Conservation (phyloP, 2,329 filamentous ascomycete species). For the Aspergillus novoparasiticus region DNA sequence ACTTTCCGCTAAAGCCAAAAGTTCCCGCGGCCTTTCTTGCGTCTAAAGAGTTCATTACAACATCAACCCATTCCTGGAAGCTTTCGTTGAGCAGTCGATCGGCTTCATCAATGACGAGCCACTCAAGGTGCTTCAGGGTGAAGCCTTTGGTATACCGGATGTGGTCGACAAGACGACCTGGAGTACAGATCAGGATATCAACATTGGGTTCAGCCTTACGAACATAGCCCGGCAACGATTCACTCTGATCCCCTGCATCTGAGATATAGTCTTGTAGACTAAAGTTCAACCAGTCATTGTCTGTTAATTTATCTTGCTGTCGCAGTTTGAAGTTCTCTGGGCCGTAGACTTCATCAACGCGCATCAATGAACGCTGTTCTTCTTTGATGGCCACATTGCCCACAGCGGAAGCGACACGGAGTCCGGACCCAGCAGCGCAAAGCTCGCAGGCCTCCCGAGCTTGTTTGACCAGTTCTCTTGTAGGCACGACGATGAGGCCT, state of each 20-base stretch:
- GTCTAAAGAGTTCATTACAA: slow-evolving; percentile 64
- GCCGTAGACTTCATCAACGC: slow-evolving; percentile 69
- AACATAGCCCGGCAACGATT: slow-evolving; percentile 63
- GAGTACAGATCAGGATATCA: slow-evolving; percentile 88
- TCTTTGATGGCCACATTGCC: slow-evolving; percentile 74
- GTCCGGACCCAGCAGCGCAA: slow-evolving; percentile 69
- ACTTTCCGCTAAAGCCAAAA: slow-evolving; percentile 45
- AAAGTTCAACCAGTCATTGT: slow-evolving; percentile 51
- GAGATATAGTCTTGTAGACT: slow-evolving; percentile 50
- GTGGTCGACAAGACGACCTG: slow-evolving; percentile 89
- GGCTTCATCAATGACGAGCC: slow-evolving; percentile 91
- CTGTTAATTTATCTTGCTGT: slow-evolving; percentile 45
- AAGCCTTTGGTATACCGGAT: slow-evolving; percentile 83
- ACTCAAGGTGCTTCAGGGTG: slow-evolving; percentile 73
- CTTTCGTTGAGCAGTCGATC: slow-evolving; percentile 89
- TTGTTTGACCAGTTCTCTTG: slow-evolving; percentile 85
- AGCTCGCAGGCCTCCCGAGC: slow-evolving; percentile 76
- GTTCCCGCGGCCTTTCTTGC: slow-evolving; percentile 54
- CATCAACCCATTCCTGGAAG: slow-evolving; percentile 85
- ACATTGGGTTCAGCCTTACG: slow-evolving; percentile 70
- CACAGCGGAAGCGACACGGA: slow-evolving; percentile 79
- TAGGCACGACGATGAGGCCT: slow-evolving; percentile 85
- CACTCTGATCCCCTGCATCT: slow-evolving; percentile 41
- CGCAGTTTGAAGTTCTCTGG: slow-evolving; percentile 58
- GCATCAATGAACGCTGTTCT: slow-evolving; percentile 65